These are phyloP conservation scores for Boletus rubroflammeus DNA, from an alignment of 768 basidiomycete species.

Conservation along the genomic window DNA sequence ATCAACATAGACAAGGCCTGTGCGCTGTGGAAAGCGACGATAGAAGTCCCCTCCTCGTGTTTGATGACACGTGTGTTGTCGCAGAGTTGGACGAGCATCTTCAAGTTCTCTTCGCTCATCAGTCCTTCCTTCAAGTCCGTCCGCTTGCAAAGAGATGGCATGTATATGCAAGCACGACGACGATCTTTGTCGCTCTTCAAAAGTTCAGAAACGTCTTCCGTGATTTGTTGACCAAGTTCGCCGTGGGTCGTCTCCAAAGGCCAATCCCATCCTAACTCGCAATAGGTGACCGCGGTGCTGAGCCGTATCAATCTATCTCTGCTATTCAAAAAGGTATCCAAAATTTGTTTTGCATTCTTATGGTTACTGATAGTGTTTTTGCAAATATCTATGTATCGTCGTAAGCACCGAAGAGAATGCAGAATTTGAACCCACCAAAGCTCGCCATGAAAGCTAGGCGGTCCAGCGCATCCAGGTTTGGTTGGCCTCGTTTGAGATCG, in stretches of 20 bases:
- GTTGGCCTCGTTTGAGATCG: conserved; percentile 14
- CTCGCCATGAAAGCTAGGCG: conserved; percentile 29
- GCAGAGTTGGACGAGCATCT: conserved; percentile 17
- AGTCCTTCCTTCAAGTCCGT: conserved; percentile 9
- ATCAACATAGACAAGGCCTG: conserved; percentile 27
- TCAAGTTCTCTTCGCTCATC: conserved; percentile 17
- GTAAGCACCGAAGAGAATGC: neutral
- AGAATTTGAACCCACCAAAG: conserved; percentile 19
- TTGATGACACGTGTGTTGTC: conserved; percentile 4
- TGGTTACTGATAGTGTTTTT: conserved; percentile 4
- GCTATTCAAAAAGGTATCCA: conserved; percentile 15
- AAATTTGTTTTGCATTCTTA: neutral
- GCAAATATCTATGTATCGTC: conserved; percentile 13
- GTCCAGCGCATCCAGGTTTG: conserved; percentile 23
- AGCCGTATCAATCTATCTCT: conserved; percentile 19
- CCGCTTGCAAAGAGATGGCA: conserved; percentile 29
- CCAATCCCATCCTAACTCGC: conserved; percentile 24
- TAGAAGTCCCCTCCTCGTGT: conserved; percentile 17
- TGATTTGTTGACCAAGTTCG: conserved; percentile 4
- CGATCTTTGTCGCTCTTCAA: conserved; percentile 5
- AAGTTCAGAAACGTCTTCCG: conserved; percentile 12
- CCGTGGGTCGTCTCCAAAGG: conserved; percentile 2
- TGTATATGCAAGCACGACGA: conserved; percentile 26
- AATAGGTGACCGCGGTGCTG: conserved; percentile 25
- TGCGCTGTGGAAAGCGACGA: conserved; percentile 21